phyloP scores from a whole-genome alignment of 78 protist genomes.

The Dictyostelium purpureum region DNA sequence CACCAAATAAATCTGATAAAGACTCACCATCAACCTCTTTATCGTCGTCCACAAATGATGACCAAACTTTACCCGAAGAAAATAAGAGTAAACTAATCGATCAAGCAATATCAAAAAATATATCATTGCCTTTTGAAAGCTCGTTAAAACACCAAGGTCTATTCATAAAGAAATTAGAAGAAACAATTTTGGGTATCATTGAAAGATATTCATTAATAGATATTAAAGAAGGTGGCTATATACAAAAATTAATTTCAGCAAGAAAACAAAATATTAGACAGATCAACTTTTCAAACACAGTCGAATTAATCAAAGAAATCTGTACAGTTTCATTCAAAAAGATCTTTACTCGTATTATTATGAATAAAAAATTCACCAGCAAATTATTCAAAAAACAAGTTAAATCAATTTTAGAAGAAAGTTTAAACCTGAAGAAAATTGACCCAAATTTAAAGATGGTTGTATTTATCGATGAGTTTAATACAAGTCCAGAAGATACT shows the following conservation, averaged over 20 bases:
- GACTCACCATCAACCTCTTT: too few relatives aligned
- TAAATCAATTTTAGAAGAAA: background rate
- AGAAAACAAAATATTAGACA: background rate
- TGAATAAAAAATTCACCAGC: constrained; percentile 58
- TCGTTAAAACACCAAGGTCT: background rate
- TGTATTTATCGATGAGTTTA: constrained; percentile 83
- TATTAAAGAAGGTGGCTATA: background rate
- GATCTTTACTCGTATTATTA: constrained; percentile 54
- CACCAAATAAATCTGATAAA: background rate
- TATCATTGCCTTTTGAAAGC: background rate
- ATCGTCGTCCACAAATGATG: too few relatives aligned
- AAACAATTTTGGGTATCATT: background rate
- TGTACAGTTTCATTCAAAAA: background rate
- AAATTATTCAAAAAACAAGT: constrained; percentile 15
- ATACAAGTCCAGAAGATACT: constrained; percentile 55
- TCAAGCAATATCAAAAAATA: too few relatives aligned
- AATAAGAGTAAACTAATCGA: background rate
- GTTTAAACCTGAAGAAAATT: background rate
- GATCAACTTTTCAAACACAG: background rate
- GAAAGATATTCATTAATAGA: background rate
- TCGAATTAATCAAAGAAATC: background rate
- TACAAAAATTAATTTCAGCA: background rate
- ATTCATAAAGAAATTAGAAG: background rate
- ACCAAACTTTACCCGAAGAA: background rate
- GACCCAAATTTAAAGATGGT: constrained; percentile 49